Percentiles rank a stretch among this genome's conserved stretches.
Conservation (phyloP, 345 rosid genomes). For the Stellera chamaejasme region DNA sequence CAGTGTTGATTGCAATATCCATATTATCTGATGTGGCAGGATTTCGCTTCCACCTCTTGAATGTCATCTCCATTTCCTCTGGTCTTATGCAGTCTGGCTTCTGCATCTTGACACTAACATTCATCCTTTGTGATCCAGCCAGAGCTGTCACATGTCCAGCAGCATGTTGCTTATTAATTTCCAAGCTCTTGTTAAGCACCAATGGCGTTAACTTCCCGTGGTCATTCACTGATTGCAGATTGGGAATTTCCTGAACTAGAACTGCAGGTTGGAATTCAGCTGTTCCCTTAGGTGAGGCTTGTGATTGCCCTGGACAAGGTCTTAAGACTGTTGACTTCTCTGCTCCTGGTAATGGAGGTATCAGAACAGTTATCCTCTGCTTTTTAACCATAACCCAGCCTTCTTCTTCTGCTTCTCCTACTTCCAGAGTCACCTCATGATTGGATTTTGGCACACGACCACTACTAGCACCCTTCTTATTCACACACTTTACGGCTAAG, state of each 20-base stretch:
- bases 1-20: no score
- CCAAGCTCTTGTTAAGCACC: constrained; percentile 11
- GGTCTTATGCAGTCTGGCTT: constrained; percentile 4
- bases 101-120: constrained; percentile 14
- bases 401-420: constrained; percentile 21
- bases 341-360: constrained; percentile 43
- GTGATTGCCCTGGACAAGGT: constrained; percentile 25
- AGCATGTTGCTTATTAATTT: constrained; percentile 18
- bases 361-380: constrained; percentile 56
- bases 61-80: no score
- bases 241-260: constrained; percentile 16
- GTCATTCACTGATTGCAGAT: constrained; percentile 24
- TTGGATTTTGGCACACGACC: constrained; percentile 13
- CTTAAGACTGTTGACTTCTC: constrained; percentile 20
- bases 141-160: constrained; percentile 10
- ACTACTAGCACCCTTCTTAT: constrained; percentile 5
- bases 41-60: constrained; percentile 4
- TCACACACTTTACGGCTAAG: constrained; percentile 14
- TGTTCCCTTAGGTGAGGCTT: constrained; percentile 18
- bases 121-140: constrained; percentile 14
- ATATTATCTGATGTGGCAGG: not conserved
- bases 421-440: constrained; percentile 16
- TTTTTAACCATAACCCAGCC: constrained; percentile 68
- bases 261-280: constrained; percentile 10
- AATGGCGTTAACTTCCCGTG: constrained; percentile 20